phyloP scores from a whole-genome alignment of 768 basidiomycete genomes.

The Lactarius hengduanensis region DNA sequence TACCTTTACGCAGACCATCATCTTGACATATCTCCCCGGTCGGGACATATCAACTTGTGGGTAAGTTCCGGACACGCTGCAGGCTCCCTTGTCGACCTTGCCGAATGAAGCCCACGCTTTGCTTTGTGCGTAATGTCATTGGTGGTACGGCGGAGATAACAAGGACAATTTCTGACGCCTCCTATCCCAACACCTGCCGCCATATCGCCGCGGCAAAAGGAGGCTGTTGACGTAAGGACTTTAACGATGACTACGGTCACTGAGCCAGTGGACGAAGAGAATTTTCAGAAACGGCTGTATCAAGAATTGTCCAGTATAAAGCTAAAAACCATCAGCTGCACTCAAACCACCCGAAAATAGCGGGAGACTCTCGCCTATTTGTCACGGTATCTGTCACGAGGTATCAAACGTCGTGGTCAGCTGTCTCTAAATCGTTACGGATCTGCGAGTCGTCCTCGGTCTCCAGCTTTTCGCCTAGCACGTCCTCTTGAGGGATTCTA shows the following conservation, averaged over 20 bases:
- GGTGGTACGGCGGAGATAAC: slow-evolving; percentile 10
- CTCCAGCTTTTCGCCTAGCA: slow-evolving; percentile 17
- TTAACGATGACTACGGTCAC: neutral
- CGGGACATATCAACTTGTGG: slow-evolving; percentile 4
- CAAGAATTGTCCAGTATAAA: neutral
- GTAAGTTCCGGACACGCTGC: neutral
- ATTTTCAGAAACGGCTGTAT: neutral
- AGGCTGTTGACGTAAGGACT: neutral
- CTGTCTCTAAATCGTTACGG: slow-evolving; percentile 4
- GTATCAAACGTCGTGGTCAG: neutral
- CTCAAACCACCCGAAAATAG: neutral
- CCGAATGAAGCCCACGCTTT: neutral
- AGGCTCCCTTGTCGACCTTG: neutral
- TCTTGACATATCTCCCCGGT: slow-evolving; percentile 3
- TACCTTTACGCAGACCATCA: neutral
- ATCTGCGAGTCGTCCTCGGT: slow-evolving; percentile 4
- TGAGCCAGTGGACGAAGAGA: neutral
- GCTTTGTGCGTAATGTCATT: neutral
- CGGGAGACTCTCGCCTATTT: neutral
- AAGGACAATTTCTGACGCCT: neutral
- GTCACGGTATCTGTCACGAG: neutral
- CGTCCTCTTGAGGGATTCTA: slow-evolving; percentile 24
- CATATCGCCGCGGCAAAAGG: neutral
- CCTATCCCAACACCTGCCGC: neutral
- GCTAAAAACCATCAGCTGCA: slow-evolving; percentile 1